A percentile compares a stretch with the other conserved stretches of the same genome.
These are phyloP conservation scores for Venustampulla echinocandica DNA, from an alignment of 495 filamentous ascomycete genomes.

Conservation along the genomic window DNA sequence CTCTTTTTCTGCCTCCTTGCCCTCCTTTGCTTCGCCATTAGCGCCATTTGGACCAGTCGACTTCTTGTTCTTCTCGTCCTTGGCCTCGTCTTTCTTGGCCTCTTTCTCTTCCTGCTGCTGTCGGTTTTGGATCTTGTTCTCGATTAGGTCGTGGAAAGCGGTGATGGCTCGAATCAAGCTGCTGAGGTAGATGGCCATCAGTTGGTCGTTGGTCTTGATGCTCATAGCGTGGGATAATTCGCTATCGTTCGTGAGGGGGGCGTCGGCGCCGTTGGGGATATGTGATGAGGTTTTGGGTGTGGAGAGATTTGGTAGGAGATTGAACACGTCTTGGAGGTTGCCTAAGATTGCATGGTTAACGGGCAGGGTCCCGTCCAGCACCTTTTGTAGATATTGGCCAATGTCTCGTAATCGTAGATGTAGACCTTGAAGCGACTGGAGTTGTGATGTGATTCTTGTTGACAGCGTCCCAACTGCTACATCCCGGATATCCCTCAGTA, in stretches of 20 bases:
- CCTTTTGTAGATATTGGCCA: slow-evolving; percentile 89
- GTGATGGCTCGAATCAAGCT: slow-evolving; percentile 96
- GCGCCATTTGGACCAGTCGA: slow-evolving; percentile 25
- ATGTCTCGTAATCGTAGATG: slow-evolving; percentile 95
- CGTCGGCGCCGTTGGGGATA: slow-evolving; percentile 33
- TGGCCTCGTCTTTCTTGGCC: slow-evolving; percentile 66
- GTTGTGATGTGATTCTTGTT: slow-evolving; percentile 92
- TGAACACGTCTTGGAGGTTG: slow-evolving; percentile 98
- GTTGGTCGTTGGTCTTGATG: slow-evolving; percentile 97
- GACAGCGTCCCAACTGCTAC: slow-evolving; percentile 98
- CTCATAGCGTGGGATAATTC: slow-evolving; percentile 93
- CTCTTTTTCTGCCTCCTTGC: slow-evolving; percentile 53
- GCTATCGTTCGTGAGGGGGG: slow-evolving; percentile 49
- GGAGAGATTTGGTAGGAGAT: slow-evolving; percentile 91
- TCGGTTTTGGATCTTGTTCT: slow-evolving; percentile 99
- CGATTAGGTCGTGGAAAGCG: slow-evolving; percentile 97
- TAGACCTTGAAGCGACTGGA: slow-evolving; percentile 93
- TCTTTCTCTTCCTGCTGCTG: slow-evolving; percentile 96
- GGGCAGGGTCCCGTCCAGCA: slow-evolving; percentile 81
- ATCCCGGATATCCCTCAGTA: slow-evolving; percentile 94
- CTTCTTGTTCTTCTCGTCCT: slow-evolving; percentile 45
- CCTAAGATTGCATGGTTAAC: slow-evolving; percentile 97
- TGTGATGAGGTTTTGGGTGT: slow-evolving; percentile 55
- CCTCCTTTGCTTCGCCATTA: slow-evolving; percentile 49
- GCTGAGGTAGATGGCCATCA: slow-evolving; percentile 95